phyloP scores from a whole-genome alignment of 1,139 yeast genomes.

The Lodderomyces theae region DNA sequence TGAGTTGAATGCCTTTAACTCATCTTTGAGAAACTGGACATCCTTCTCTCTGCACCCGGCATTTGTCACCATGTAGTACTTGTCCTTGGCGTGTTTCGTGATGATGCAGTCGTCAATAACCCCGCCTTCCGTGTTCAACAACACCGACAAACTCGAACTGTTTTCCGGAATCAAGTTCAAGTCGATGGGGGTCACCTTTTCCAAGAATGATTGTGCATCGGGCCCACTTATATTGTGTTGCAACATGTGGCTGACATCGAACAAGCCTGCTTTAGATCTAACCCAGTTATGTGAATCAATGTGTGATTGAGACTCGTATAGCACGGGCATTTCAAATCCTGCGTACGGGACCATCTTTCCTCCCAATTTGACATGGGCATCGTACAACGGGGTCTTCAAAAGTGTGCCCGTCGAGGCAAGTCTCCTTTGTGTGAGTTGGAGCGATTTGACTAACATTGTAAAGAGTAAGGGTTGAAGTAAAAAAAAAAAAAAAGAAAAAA shows the following conservation, averaged over 20 bases:
- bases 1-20: conserved; percentile 42
- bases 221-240: conserved; percentile 78
- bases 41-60: conserved; percentile 94
- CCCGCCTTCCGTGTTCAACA: conserved; percentile 72
- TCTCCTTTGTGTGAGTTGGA: conserved; percentile 17
- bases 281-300: conserved; percentile 96
- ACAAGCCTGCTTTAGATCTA: conserved; percentile 79
- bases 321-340: conserved; percentile 91
- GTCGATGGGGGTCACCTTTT: conserved; percentile 85
- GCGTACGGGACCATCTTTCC: conserved; percentile 96
- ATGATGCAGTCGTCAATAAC: conserved; percentile 93
- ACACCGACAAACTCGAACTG: conserved; percentile 72
- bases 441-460: conserved; percentile 12
- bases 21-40: conserved; percentile 55
- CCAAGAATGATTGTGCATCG: conserved; percentile 65
- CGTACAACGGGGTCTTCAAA: conserved; percentile 75
- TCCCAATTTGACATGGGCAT: conserved; percentile 71
- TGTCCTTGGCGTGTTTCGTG: conserved; percentile 76
- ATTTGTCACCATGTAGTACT: conserved; percentile 89
- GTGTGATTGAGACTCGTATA: conserved; percentile 79
- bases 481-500: no score
- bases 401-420: conserved; percentile 26
- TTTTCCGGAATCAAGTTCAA: conserved; percentile 53
- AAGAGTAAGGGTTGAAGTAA: conserved; percentile 13
- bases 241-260: conserved; percentile 96